Evolutionary conservation across 306 rosid genomes (phyloP), one percentile per base, ranked within the genome.

Genomic region (Acacia confusa): DNA sequence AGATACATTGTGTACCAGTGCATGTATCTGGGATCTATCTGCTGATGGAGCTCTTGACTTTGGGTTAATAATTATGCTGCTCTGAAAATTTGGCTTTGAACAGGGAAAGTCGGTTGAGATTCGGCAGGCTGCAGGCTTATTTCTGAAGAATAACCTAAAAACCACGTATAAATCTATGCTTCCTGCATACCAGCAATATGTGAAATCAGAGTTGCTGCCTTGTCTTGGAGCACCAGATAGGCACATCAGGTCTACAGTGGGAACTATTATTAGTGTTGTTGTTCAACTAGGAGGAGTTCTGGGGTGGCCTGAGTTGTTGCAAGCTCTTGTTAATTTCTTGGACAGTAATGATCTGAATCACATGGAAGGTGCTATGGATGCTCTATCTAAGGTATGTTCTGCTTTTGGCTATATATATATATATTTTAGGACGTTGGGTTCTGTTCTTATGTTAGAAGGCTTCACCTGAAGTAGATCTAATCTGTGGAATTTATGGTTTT

Each of bases 311-410:
- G 99, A 94, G 78, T 89, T 96, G 84, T 86, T 96, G 97, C 92
- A 96, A 78, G 97, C 93, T 67, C 98, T 96, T 53, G 97, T 96
- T 40, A 94, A 36, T 86, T 96, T 97, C 81, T 86, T 96, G 83
- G 98, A 96, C 81, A 94, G 98, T 79, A 91, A 84, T 83, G 97
- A 96, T 82, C 78, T 90, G 64, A 93, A 85, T 87, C 99, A 92
- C 86, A 92, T 96, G 99, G 99, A 96, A 91, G 99, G 99, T 70
- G 99, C 98, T 57, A 96, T 96, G 99, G 99, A 96, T 83, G 94
- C 98, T 17, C 89, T 96, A 75, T 96, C 98, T 77, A 96, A 96
- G 98, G 99, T 96, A 83, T 71, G 82, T 57, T 68, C 60, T 52
- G 16, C 52, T 61, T 79, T 70, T 45, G 76, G 53, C 70, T 60